phyloP scores from a whole-genome alignment of 2,329 filamentous ascomycete genomes.

The Monosporascus sp. region DNA sequence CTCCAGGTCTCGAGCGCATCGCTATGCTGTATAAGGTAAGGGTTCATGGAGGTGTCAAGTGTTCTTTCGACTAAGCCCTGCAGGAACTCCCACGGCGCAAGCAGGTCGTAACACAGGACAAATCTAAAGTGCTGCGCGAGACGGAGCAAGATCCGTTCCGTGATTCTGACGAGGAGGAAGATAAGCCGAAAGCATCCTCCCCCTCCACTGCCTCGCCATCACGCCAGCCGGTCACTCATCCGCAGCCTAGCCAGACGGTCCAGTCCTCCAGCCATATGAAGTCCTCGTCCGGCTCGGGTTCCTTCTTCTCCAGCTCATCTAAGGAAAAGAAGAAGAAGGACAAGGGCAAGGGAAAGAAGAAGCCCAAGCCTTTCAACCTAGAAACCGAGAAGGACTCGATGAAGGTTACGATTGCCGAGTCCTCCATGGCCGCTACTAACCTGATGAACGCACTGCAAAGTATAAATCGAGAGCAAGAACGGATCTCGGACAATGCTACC shows the following conservation, averaged over 20 bases:
- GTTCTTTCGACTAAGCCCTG: constrained; percentile 6
- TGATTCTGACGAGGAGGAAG: constrained; percentile 58
- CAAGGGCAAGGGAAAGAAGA: constrained; percentile 52
- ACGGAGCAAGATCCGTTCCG: constrained; percentile 66
- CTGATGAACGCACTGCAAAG: constrained; percentile 80
- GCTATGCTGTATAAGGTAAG: constrained; percentile 67
- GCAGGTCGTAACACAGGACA: constrained; percentile 67
- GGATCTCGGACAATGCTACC: constrained; percentile 76
- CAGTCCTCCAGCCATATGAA: constrained; percentile 36
- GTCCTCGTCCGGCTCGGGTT: constrained; percentile 29
- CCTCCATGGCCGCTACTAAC: constrained; percentile 87
- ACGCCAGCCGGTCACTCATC: constrained; percentile 19
- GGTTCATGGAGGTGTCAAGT: neutral
- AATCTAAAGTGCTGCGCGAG: constrained; percentile 78
- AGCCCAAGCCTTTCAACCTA: constrained; percentile 68
- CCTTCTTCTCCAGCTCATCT: constrained; percentile 37
- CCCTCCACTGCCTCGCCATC: constrained; percentile 25
- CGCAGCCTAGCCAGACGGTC: constrained; percentile 22
- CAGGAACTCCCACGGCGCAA: constrained; percentile 62
- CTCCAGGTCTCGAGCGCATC: constrained; percentile 73
- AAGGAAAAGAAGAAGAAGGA: constrained; percentile 48
- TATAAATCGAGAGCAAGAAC: constrained; percentile 84
- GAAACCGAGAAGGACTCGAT: constrained; percentile 84
- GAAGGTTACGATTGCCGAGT: constrained; percentile 81
- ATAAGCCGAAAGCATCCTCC: constrained; percentile 27